These are phyloP conservation scores for Populus hybrid DNA, from an alignment of 441 rosid species.

Conservation along the genomic window DNA sequence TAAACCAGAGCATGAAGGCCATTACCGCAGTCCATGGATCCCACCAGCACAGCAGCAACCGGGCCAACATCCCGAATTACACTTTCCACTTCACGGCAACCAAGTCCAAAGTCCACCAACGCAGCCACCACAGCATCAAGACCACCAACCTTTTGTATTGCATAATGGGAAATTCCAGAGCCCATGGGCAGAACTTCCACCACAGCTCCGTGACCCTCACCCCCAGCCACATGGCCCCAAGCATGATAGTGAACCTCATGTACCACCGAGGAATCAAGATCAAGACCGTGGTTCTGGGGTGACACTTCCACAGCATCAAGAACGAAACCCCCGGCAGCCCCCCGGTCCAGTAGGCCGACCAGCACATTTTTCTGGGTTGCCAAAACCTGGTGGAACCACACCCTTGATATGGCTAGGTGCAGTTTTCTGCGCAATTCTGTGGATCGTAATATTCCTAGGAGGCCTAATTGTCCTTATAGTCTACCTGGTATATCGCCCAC, in stretches of 20 bases:
- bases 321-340: slow-evolving; percentile 1
- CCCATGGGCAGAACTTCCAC: background rate
- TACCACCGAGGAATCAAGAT: slow-evolving; percentile 18
- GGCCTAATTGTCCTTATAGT: slow-evolving; percentile 66
- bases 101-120: no score
- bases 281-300: background rate
- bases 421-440: slow-evolving; percentile 56
- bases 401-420: slow-evolving; percentile 42
- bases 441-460: slow-evolving; percentile 47
- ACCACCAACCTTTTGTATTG: background rate
- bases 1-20: background rate
- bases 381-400: slow-evolving; percentile 30
- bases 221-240: slow-evolving; percentile 13
- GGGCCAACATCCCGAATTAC: background rate
- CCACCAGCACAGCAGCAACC: background rate
- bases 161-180: background rate
- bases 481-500: slow-evolving; percentile 75
- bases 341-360: background rate
- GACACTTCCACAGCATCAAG: slow-evolving; percentile 3
- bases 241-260: background rate
- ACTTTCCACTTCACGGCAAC: background rate
- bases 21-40: background rate
- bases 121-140: no score
- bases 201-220: slow-evolving; percentile 6
- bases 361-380: slow-evolving; percentile 8